These are phyloP conservation scores for Chaetomium globosum DNA, from an alignment of 2,329 filamentous ascomycete genomes.

Conservation along the genomic window DNA sequence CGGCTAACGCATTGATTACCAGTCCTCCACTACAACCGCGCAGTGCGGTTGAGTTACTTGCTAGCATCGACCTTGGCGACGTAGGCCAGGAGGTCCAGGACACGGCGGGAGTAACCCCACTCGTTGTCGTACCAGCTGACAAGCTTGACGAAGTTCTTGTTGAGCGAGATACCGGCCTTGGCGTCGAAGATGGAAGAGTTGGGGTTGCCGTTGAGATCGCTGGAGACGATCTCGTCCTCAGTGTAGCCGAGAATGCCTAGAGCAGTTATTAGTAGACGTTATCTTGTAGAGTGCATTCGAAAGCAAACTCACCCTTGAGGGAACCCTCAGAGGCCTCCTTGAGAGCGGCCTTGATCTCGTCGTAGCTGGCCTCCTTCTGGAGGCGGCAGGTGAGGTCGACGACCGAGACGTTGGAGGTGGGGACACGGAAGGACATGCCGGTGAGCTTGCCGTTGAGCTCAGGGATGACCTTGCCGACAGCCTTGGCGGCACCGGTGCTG, in stretches of 20 bases:
- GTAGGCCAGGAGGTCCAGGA: constrained; percentile 78
- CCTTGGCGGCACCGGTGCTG: constrained; percentile 99
- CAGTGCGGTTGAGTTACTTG: constrained; percentile 42
- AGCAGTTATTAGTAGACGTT: constrained; percentile 19
- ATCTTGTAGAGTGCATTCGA: background rate
- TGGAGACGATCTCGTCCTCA: constrained; percentile 95
- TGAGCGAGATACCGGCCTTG: constrained; percentile 98
- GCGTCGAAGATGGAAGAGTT: constrained; percentile 98
- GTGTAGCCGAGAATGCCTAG: constrained; percentile 88
- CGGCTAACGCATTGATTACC: constrained; percentile 20
- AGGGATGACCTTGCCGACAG: constrained; percentile 99
- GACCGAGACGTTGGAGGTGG: constrained; percentile 97
- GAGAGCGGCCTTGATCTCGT: constrained; percentile 89
- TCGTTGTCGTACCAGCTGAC: constrained; percentile 99
- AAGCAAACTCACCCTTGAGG: constrained; percentile 72
- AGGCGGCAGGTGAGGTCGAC: constrained; percentile 94
- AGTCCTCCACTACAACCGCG: constrained; percentile 29
- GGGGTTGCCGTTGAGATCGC: constrained; percentile 88
- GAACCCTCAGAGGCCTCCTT: constrained; percentile 82
- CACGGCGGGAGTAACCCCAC: constrained; percentile 98
- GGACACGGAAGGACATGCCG: constrained; percentile 99
- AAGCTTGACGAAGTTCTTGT: constrained; percentile 98
- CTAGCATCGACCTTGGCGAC: constrained; percentile 74
- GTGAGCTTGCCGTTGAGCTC: constrained; percentile 98
- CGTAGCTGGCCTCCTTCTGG: constrained; percentile 85